Percentiles rank a stretch among this genome's conserved stretches.
Evolutionary conservation across 2,329 filamentous ascomycete genomes (phyloP).

Genomic region (Calonectria multiphialidica): DNA sequence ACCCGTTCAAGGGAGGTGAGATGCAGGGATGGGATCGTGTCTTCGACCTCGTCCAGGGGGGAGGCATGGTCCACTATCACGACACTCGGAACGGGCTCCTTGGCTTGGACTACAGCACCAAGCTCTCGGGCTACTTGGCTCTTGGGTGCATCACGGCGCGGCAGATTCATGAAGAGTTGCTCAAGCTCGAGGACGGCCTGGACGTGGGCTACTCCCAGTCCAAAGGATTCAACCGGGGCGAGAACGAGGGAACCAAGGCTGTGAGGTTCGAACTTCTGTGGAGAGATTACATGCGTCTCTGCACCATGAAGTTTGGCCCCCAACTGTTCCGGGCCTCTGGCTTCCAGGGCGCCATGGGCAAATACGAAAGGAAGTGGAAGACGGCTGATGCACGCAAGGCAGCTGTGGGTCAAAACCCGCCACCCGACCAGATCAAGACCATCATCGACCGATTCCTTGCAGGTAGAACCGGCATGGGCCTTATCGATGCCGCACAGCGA

Average conservation of each 20-base stretch:
- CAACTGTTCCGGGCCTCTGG: constrained; percentile 75
- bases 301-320: constrained; percentile 75
- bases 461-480: constrained; percentile 79
- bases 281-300: constrained; percentile 86
- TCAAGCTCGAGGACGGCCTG: constrained; percentile 76
- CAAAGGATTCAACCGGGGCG: constrained; percentile 74
- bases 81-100: constrained; percentile 78
- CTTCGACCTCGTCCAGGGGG: constrained; percentile 69
- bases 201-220: constrained; percentile 54
- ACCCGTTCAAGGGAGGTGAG: constrained; percentile 79
- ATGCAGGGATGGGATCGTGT: constrained; percentile 69
- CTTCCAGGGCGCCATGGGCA: constrained; percentile 62
- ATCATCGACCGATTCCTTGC: constrained; percentile 70
- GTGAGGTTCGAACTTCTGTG: constrained; percentile 82
- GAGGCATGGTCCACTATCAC: constrained; percentile 74
- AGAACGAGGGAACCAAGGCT: constrained; percentile 77
- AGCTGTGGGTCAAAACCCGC: constrained; percentile 51
- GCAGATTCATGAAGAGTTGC: constrained; percentile 76
- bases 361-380: constrained; percentile 63
- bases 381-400: constrained; percentile 50
- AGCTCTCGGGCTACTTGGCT: constrained; percentile 79
- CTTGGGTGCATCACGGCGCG: constrained; percentile 80
- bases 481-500: constrained; percentile 83
- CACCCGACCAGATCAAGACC: constrained; percentile 57
- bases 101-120: constrained; percentile 79